Base-by-base conservation (phyloP, 176 grass and related monocot genomes). In the Lolium rigidum region DNA sequence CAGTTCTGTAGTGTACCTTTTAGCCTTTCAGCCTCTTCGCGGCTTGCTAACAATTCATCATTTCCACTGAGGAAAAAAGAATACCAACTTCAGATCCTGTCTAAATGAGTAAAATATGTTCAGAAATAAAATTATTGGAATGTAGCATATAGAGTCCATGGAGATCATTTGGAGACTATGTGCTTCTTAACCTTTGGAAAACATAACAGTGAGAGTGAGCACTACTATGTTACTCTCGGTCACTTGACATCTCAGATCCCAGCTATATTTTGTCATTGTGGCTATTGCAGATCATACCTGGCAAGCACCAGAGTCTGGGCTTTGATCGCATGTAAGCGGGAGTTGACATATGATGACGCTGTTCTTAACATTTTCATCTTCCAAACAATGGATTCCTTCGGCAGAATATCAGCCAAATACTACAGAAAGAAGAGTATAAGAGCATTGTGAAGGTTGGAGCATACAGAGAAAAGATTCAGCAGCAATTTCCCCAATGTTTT, bases 11-110 rank as follows among this genome's bases (percentile, higher is more conserved):
- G 8, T 13, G 52, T 22, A 60, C 38, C 75, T 51, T 73, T 60
- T 77, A 98, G 81, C 80, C 88, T 92, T 71, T 95, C 92, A 63
- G 88, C 96, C 83, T 98, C 93, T 64, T 98, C 84, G 25, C 43
- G 79, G 70, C 92, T 98, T 64, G 93, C 93, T 7, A 98, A 83
- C 63, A 98, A 80, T 88, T 95, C 91, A 84, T 98, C 93, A 50
- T 91, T 94, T 75, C 96, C 93, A 88, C 96, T 95, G 76, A 9
- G 62, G 62, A 93, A 72, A 88, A 82, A 80, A 39, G 4, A 54
- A 74, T 18, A 87, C 21, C 22, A 79, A 87, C 28, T 37, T 95
- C 84, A 93, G 90, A 68, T 21, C 41, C 10, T 61, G 6, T 86
- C 24, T 41, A 55, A 70, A 47, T 46, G 69, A 22, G 26, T 1